A percentile compares a stretch with the other conserved stretches of the same genome.
These are phyloP conservation scores for Penicillium antarcticum DNA, from an alignment of 495 filamentous ascomycete genomes.

Conservation along the genomic window DNA sequence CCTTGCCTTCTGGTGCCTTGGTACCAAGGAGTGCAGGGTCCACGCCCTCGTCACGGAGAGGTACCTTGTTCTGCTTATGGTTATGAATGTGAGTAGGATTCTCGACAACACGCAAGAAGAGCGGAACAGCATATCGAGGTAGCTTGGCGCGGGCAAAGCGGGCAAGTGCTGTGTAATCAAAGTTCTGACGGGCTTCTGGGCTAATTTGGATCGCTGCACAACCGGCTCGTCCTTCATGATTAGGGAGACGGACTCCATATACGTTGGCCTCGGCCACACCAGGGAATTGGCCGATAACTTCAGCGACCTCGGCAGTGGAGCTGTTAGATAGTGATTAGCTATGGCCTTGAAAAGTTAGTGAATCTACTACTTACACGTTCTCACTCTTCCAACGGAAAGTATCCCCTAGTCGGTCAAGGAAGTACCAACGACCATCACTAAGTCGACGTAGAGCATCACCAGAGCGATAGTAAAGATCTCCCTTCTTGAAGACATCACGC, in stretches of 20 bases:
- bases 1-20: conserved; percentile 48
- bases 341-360: background rate
- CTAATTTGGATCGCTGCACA: conserved; percentile 55
- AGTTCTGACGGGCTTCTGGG: conserved; percentile 33
- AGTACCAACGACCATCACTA: conserved; percentile 72
- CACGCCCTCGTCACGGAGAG: conserved; percentile 67
- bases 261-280: conserved; percentile 73
- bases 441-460: conserved; percentile 68
- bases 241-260: conserved; percentile 70
- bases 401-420: conserved; percentile 73
- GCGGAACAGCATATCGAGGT: conserved; percentile 72
- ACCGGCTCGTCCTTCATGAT: conserved; percentile 69
- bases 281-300: conserved; percentile 62
- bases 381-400: conserved; percentile 84
- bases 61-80: conserved; percentile 81
- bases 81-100: conserved; percentile 68
- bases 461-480: conserved; percentile 71
- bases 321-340: conserved; percentile 9
- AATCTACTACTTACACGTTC: conserved; percentile 55
- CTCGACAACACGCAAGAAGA: conserved; percentile 65
- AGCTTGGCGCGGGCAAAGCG: conserved; percentile 52
- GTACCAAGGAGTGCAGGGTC: conserved; percentile 49
- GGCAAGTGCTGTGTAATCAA: conserved; percentile 54
- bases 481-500: conserved; percentile 67
- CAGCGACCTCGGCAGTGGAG: conserved; percentile 69